Percentiles rank a stretch among this genome's conserved stretches.
Evolutionary conservation across 2,329 filamentous ascomycete genomes (phyloP).

Genomic region (Cytospora paraplurivora): DNA sequence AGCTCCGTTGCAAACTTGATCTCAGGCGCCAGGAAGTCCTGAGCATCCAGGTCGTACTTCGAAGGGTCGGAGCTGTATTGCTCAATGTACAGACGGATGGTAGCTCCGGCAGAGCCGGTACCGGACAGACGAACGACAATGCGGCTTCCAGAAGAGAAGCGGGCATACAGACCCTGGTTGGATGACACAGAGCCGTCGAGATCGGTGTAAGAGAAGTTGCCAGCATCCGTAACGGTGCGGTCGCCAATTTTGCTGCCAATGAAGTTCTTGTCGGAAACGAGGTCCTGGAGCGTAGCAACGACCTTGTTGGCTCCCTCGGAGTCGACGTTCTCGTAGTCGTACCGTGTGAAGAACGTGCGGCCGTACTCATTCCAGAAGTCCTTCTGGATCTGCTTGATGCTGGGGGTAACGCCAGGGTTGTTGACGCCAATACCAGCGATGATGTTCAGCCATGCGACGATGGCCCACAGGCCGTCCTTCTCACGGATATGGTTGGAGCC

Average conservation of each 20-base stretch:
- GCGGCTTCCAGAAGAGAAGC: constrained; percentile 91
- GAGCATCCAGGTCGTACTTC: constrained; percentile 79
- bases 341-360: constrained; percentile 97
- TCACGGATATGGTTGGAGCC: constrained; percentile 98
- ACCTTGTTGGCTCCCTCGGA: constrained; percentile 89
- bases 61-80: constrained; percentile 83
- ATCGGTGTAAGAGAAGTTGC: constrained; percentile 98
- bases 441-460: constrained; percentile 98
- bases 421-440: constrained; percentile 90
- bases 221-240: constrained; percentile 83
- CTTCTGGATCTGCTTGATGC: constrained; percentile 93
- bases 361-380: constrained; percentile 98
- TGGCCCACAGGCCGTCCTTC: constrained; percentile 97
- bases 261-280: constrained; percentile 75
- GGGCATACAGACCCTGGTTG: constrained; percentile 94
- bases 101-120: constrained; percentile 92
- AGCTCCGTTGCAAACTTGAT: constrained; percentile 82
- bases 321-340: constrained; percentile 97
- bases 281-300: constrained; percentile 74
- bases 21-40: constrained; percentile 91
- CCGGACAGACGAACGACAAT: constrained; percentile 95
- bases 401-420: constrained; percentile 77
- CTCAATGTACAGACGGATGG: constrained; percentile 96
- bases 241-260: constrained; percentile 79
- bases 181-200: constrained; percentile 95